phyloP scores from a whole-genome alignment of 176 grass and related monocot species.

The Saccharum officinarum region DNA sequence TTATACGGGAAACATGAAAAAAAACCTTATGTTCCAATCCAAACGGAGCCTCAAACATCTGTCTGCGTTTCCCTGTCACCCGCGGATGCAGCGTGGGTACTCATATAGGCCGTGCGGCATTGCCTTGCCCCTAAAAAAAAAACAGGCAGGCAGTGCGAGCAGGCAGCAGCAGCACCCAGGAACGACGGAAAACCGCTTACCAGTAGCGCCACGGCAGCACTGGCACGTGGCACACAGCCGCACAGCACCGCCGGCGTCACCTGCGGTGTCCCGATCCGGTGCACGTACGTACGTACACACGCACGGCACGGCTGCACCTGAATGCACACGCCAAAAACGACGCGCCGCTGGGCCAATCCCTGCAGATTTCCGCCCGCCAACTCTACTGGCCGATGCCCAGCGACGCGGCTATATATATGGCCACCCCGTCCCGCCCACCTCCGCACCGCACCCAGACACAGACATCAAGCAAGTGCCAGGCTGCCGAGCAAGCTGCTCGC shows the following conservation, averaged over 20 bases:
- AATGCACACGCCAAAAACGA: not conserved
- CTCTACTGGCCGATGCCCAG: not conserved
- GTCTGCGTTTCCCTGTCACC: not conserved
- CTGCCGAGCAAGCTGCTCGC: not conserved
- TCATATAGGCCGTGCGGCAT: not conserved
- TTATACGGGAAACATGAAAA: too few species aligned
- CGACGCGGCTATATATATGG: constrained; percentile 29
- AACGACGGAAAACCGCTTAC: not conserved
- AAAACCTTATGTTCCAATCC: too few species aligned
- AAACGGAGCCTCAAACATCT: not conserved
- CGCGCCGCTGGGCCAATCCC: not conserved
- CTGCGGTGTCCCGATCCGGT: not conserved
- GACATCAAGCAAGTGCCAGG: not conserved
- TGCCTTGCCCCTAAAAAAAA: not conserved
- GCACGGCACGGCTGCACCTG: not conserved
- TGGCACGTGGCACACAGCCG: not conserved
- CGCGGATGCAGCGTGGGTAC: too few species aligned
- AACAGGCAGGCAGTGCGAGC: too few species aligned
- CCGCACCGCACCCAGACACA: not conserved
- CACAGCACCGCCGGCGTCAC: not conserved
- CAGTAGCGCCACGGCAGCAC: not conserved
- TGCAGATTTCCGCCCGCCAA: not conserved
- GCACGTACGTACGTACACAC: not conserved
- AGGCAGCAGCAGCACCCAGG: not conserved
- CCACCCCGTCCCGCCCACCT: not conserved